Base-by-base conservation (phyloP, 345 rosid genomes). In the Kernera saxatilis region DNA sequence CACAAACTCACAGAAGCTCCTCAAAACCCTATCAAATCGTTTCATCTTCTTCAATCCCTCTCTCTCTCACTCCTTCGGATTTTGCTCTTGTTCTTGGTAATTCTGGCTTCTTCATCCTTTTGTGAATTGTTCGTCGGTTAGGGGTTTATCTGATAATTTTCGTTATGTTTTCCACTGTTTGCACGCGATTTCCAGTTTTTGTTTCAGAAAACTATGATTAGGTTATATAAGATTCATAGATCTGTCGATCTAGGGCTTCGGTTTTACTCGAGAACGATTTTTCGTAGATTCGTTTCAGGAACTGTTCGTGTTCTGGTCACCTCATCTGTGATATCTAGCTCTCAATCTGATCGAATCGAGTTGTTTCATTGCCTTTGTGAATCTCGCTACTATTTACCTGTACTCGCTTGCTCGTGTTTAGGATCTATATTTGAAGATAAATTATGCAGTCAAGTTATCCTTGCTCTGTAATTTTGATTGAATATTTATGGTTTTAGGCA, bases 1-100 rank as follows among this genome's bases (percentile, higher is more conserved):
- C 54, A 8, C 39, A 18, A 45, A 40, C 69, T 64, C 35, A 21
- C 40, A 11, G 8, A 66, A 66, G 48, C 70, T 66, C 48, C 59
- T 36, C 59, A 25, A 50, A 62, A 64, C 55, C 29, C 50, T 32
- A 30, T 7, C 41, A 14, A 52, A 52, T 30, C 8, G 1, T 11
- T 30, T 9, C 9, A 50, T 50, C 55, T 25, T 13, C 19, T 46
- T 10, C 37, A 26, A 3, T 58, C 23, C 5, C 21, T 5, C 32
- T 36, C 58, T 19, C 45, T 8, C 44, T 49, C 59, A 15, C n/a
- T n/a, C n/a, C n/a, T 17, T 51, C 15, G 8, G 26, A 26, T 12
- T 67, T 35, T 40, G 3, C 39, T 67, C 39, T 40, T 67, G 5
- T 13, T 40, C 30, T 8, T 39, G 71, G 71, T 67, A 67, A 18